Conservation (phyloP, 495 filamentous ascomycete species). For the Penicillium parvum region DNA sequence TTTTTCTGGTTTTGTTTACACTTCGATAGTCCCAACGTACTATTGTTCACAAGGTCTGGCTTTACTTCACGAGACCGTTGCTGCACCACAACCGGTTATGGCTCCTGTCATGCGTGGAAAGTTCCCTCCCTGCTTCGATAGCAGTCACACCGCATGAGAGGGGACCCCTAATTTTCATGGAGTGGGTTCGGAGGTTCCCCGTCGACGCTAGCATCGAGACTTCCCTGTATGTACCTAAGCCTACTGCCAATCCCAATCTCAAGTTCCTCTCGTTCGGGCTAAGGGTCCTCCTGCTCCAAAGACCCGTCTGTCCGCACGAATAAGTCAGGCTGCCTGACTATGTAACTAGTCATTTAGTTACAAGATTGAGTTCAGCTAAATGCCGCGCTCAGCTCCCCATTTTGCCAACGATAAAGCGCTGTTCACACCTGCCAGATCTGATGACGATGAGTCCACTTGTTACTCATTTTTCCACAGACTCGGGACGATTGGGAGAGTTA, state of each 20-base stretch:
- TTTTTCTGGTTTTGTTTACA: not conserved
- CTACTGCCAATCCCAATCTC: conserved; percentile 12
- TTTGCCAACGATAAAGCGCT: no score
- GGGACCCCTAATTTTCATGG: not conserved
- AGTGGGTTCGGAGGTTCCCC: conserved; percentile 2
- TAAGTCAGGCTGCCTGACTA: no score
- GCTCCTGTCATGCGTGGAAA: not conserved
- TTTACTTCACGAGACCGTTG: not conserved
- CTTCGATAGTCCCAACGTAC: no score
- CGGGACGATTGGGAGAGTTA: no score
- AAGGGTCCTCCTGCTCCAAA: not conserved
- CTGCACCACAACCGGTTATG: not conserved
- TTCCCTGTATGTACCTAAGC: not conserved
- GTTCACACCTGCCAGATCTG: no score
- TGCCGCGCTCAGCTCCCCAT: not conserved
- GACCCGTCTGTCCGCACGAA: not conserved
- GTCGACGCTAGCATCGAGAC: conserved; percentile 1
- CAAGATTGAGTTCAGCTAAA: conserved; percentile 3
- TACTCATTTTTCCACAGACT: no score
- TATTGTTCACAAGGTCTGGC: not conserved
- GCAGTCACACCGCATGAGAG: not conserved
- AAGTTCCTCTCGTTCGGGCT: not conserved
- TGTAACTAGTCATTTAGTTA: no score
- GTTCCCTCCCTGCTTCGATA: not conserved
- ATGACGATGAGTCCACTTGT: no score